Evolutionary conservation across 495 filamentous ascomycete genomes (phyloP), one percentile per base, ranked within the genome.

Genomic region (Aspergillus leporis): DNA sequence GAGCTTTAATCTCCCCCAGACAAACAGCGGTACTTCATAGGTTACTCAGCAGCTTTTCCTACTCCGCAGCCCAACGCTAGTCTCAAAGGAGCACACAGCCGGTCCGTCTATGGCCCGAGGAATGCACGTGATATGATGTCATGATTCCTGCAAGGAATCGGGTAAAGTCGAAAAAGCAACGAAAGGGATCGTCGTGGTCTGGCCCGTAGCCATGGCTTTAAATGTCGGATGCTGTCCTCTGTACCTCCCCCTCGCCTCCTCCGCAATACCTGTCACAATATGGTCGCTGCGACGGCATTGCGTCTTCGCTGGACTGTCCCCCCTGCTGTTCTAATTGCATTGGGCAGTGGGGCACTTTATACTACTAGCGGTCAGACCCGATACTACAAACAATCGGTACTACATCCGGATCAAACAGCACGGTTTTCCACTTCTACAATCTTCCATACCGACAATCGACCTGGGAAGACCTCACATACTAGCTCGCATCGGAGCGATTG

Each of bases 171-270:
- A 47, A 47, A 22, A 23, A 47, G 2, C 19, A 23, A 22, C 19
- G 43, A 47, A 53, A 40, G 19, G 50, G 60, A 66, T 58, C 56
- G 58, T 38, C 54, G 48, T 51, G 58, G 59, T 63, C 64, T 60
- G 63, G 59, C 56, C 60, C 53, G 55, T 54, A 12, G 30, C 28
- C 38, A 61, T 53, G 59, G 53, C 40, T 52, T 57, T 57, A 53
- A 53, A 53, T 14, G 51, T 57, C 62, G 63, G 50, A 74, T 74
- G 72, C 59, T 63, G 40, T 52, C 61, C 85, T n/a, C n/a, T 31
- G 78, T 89, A 74, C 85, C 80, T 74, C 88, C 85, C n/a, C 22
- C 73, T 83, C 19, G 74, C 90, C n/a, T 86, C 75, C 3, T 62
- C 70, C 46, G 62, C 73, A 54, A 69, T 77, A 46, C 58, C 71